A percentile compares a stretch with the other conserved stretches of the same genome.
Conservation (phyloP, 805 yeast species). For the Martiniozyma abietophila region DNA sequence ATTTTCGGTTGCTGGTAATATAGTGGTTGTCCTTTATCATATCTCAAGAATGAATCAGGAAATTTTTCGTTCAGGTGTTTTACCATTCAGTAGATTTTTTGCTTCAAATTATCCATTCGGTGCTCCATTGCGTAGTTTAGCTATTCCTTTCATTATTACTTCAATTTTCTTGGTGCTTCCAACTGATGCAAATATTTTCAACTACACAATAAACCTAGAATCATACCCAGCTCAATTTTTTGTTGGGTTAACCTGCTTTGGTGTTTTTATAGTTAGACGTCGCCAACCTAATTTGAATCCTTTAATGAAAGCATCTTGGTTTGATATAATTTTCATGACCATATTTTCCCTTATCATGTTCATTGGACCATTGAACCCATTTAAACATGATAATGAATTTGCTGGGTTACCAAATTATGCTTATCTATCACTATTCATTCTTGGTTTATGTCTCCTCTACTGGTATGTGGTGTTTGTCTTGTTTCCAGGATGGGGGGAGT, state of each 20-base stretch:
- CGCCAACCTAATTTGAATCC: conserved; percentile 41
- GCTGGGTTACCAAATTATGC: conserved; percentile 41
- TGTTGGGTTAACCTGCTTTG: conserved; percentile 43
- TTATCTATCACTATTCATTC: conserved; percentile 32
- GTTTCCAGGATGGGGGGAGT: conserved; percentile 38
- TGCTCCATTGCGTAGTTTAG: conserved; percentile 40
- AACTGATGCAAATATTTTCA: conserved; percentile 39
- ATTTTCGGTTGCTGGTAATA: conserved; percentile 46
- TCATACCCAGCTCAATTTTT: conserved; percentile 44
- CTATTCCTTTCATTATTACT: conserved; percentile 35
- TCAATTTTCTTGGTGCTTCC: conserved; percentile 35
- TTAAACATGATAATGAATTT: conserved; percentile 23
- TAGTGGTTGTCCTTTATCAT: conserved; percentile 44
- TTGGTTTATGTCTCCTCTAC: conserved; percentile 36
- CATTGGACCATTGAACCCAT: conserved; percentile 43
- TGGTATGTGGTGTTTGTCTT: conserved; percentile 47
- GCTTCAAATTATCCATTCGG: conserved; percentile 47
- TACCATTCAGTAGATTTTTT: conserved; percentile 41
- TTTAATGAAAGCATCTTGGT: conserved; percentile 39
- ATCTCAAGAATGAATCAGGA: conserved; percentile 48
- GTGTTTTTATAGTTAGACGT: conserved; percentile 46
- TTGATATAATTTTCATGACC: conserved; percentile 40
- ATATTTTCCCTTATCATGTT: conserved; percentile 38
- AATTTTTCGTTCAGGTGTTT: conserved; percentile 45
- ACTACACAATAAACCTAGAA: conserved; percentile 42